A percentile compares a stretch with the other conserved stretches of the same genome.
These are phyloP conservation scores for Plectosphaerella sp. DNA, from an alignment of 2,329 filamentous ascomycete genomes.

Conservation along the genomic window DNA sequence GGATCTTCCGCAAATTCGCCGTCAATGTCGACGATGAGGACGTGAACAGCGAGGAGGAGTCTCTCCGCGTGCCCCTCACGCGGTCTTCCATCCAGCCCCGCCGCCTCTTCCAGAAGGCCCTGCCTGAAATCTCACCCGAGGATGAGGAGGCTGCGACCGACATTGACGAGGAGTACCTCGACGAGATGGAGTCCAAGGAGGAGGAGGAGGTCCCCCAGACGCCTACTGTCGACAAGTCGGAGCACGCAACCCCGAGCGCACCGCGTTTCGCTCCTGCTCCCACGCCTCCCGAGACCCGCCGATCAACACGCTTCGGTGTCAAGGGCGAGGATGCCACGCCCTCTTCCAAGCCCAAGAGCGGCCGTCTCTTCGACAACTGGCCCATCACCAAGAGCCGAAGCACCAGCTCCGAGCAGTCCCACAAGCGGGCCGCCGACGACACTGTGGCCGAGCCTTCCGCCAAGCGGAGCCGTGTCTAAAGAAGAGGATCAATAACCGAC, in stretches of 20 bases:
- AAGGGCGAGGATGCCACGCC: slow-evolving; percentile 40
- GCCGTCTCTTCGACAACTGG: slow-evolving; percentile 63
- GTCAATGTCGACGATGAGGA: slow-evolving; percentile 33
- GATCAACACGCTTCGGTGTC: slow-evolving; percentile 52
- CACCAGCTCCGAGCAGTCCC: neutral
- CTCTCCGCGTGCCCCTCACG: slow-evolving; percentile 45
- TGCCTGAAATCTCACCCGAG: slow-evolving; percentile 28
- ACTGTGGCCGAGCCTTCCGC: slow-evolving; percentile 21
- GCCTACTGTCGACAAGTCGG: slow-evolving; percentile 13
- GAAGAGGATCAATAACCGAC: neutral
- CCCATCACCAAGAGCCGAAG: slow-evolving; percentile 55
- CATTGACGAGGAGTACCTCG: slow-evolving; percentile 44
- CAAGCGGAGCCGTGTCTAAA: slow-evolving; percentile 28
- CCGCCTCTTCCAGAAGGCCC: slow-evolving; percentile 52
- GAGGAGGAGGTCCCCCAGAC: slow-evolving; percentile 24
- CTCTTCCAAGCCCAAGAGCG: slow-evolving; percentile 26
- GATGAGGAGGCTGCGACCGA: slow-evolving; percentile 58
- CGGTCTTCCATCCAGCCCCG: slow-evolving; percentile 69
- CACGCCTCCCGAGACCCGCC: slow-evolving; percentile 58
- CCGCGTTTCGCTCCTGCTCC: slow-evolving; percentile 51
- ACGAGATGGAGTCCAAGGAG: slow-evolving; percentile 27
- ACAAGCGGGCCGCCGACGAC: slow-evolving; percentile 1
- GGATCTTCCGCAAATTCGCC: slow-evolving; percentile 66
- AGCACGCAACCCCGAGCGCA: slow-evolving; percentile 44
- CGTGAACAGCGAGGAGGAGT: slow-evolving; percentile 26